Evolutionary conservation across 2,329 filamentous ascomycete genomes (phyloP), one percentile per base, ranked within the genome.

Genomic region (Fusarium palustre): DNA sequence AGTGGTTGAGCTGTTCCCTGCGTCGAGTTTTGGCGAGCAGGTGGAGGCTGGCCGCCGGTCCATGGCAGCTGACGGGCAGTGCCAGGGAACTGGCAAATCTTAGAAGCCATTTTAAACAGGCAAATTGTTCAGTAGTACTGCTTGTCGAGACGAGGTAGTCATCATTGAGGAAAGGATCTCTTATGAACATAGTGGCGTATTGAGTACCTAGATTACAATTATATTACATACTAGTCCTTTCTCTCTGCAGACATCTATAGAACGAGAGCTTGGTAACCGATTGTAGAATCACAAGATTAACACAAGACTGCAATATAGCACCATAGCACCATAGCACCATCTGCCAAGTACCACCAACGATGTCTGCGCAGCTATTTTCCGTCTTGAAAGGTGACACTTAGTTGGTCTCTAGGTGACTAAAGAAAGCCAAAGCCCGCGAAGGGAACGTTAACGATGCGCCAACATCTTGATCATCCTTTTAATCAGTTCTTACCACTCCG

Each of bases 41-140:
- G 22, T 50, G 30, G 41, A 18, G 28, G 16, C 55, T 66, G 55
- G 65, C 55, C n/a, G n/a, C n/a, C n/a, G 60, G 55, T 28, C 28
- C 28, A 28, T 41, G 65, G 24, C 56, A 45, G 42, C 31, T 43
- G 55, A 22, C 38, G 39, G 22, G 43, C 66, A 69, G 66, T 69
- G 66, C 39, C 52, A 61, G 41, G 24, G 30, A 65, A 20, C 33
- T 47, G 60, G 25, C 47, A 43, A 52, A 22, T 6, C 33, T 38
- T 16, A 39, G 54, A 20, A 18, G 15, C 5, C 18, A 20, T 4
- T 20, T 20, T 12, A 39, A 20, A 4, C n/a, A 20, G 36, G 36
- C 12, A 20, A 13, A 13, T 11, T 39, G 11, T 20, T 12, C 11
- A 13, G 3, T 20, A 38, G 18, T 12, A 7, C 12, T 20, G 7